Evolutionary conservation across 129 eudicot genomes (phyloP).

Genomic region (Mikania micrantha): DNA sequence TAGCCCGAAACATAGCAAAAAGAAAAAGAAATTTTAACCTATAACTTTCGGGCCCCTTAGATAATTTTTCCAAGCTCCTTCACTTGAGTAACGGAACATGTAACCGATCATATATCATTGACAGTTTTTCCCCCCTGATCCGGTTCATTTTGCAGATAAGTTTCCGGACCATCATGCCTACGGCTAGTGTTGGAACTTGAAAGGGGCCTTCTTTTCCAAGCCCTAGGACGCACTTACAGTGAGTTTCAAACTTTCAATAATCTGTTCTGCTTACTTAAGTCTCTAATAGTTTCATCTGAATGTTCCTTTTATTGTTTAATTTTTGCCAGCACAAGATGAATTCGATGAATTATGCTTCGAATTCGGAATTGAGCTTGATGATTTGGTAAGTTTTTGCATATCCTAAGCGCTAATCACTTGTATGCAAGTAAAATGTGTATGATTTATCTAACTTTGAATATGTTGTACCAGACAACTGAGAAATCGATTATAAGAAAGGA

Average conservation of each 20-base stretch:
- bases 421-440: not conserved
- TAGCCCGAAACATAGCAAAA: no score
- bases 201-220: conserved; percentile 76
- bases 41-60: no score
- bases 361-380: conserved; percentile 95
- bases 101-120: no score
- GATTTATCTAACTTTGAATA: not conserved
- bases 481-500: conserved; percentile 87
- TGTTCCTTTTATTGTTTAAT: not conserved
- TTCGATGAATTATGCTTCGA: conserved; percentile 72
- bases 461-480: conserved; percentile 67
- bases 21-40: no score
- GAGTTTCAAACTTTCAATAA: not conserved
- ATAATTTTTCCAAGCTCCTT: no score
- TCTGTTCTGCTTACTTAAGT: not conserved
- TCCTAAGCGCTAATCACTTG: not conserved
- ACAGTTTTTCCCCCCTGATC: not conserved
- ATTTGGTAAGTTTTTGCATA: conserved; percentile 45
- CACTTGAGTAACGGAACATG: no score
- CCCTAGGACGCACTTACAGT: conserved; percentile 75
- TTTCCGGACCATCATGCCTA: conserved; percentile 48
- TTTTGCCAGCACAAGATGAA: conserved; percentile 54
- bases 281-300: not conserved
- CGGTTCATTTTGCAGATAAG: not conserved
- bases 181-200: conserved; percentile 75